Evolutionary conservation across 2,329 filamentous ascomycete species (phyloP), one percentile per base, ranked within the genome.

Genomic region (Cercospora janseana): DNA sequence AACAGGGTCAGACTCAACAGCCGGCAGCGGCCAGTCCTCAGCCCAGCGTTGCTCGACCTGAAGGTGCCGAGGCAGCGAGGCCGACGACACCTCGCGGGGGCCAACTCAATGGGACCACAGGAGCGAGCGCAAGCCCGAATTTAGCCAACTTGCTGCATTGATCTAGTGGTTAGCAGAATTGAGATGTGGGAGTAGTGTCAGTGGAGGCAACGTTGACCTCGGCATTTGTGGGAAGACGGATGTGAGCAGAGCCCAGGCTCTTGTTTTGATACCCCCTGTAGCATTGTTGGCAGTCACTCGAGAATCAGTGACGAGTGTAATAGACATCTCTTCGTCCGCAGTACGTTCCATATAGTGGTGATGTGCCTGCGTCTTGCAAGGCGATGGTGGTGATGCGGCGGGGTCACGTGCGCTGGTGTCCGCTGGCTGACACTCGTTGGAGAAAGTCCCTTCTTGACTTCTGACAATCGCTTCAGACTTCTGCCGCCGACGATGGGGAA

Each of bases 101-200:
- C 15, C 60, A 59, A 37, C 51, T 48, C 13, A 61, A 60, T 38
- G 59, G 58, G 8, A 46, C 42, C 10, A 48, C 49, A 21, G 66
- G 66, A 12, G 66, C 74, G 10, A 76, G 73, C 53, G 74, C 74
- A 9, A 75, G 72, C 54, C 74, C 74, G 10, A 75, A 69, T 51
- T 62, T 77, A 60, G 68, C 70, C 47, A 76, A 77, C 58, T 57
- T 77, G 51, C 60, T 77, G 54, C 70, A 73, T 62, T 75, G 32
- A 38, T 27, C 16, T 46, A 15, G n/a, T 13, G 20, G n/a, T n/a
- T 23, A 7, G 12, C 21, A 16, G 18, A 21, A n/a, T 38, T 13
- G 16, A 38, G 15, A 21, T 38, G 31, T 37, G 34, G 21, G 34
- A 20, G n/a, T n/a, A 38, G 4, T 7, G 4, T 38, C 13, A 15